Conservation (phyloP, 2,329 filamentous ascomycete genomes). For the Pestalotiopsis sp. region DNA sequence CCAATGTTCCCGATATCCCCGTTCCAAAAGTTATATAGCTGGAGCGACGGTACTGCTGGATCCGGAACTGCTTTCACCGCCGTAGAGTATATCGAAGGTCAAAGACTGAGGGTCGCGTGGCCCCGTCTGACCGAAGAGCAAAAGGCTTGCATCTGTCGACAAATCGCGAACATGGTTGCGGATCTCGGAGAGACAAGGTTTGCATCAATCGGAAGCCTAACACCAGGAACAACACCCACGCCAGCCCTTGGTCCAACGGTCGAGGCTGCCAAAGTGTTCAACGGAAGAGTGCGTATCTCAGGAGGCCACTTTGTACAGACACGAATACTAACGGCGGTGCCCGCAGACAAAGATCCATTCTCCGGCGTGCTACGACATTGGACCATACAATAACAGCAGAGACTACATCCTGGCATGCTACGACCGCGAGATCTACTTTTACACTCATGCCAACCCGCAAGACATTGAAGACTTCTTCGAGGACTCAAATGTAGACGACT, state of each 20-base stretch:
- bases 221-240: background rate
- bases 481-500: background rate
- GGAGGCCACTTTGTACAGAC: background rate
- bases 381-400: slow-evolving; percentile 14
- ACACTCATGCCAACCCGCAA: background rate
- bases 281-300: slow-evolving; percentile 1
- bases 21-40: slow-evolving; percentile 11
- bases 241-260: slow-evolving; percentile 12
- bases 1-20: slow-evolving; percentile 14
- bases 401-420: slow-evolving; percentile 17
- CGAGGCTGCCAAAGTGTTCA: slow-evolving; percentile 14
- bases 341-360: slow-evolving; percentile 11
- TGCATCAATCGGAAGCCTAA: slow-evolving; percentile 12
- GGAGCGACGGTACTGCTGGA: slow-evolving; percentile 4
- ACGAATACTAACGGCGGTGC: background rate
- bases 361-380: slow-evolving; percentile 13
- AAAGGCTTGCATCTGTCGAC: slow-evolving; percentile 8
- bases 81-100: slow-evolving; percentile 14
- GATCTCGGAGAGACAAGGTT: slow-evolving; percentile 12
- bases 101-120: slow-evolving; percentile 8
- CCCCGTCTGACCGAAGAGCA: slow-evolving; percentile 6
- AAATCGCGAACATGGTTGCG: slow-evolving; percentile 10
- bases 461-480: slow-evolving; percentile 13
- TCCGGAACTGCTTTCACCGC: slow-evolving; percentile 7
- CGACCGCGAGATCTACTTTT: slow-evolving; percentile 16